Conservation (phyloP, 2,329 filamentous ascomycete genomes). For the Scytalidium sp. region DNA sequence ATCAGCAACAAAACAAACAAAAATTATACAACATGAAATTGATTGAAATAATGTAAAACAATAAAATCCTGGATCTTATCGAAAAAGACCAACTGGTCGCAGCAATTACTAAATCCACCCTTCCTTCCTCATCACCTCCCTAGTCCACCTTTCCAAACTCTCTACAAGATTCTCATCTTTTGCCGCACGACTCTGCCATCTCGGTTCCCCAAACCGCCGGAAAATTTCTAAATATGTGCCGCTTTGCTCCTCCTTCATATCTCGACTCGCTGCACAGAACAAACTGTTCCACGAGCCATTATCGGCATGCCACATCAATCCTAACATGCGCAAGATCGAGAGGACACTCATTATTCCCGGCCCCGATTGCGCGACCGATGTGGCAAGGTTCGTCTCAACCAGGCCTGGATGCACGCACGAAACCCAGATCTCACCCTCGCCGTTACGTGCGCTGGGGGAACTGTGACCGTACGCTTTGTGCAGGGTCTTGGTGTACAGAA, state of each 20-base stretch:
- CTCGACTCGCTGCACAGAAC: conserved; percentile 32
- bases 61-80: conserved; percentile 3
- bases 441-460: conserved; percentile 21
- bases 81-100: conserved; percentile 7
- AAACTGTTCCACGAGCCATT: conserved; percentile 34
- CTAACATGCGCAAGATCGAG: conserved; percentile 16
- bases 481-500: conserved; percentile 37
- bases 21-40: too few relatives aligned
- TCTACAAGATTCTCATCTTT: conserved; percentile 31
- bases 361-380: conserved; percentile 10
- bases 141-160: conserved; percentile 32
- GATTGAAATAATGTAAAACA: too few relatives aligned
- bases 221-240: conserved; percentile 31
- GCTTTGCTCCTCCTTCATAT: conserved; percentile 35
- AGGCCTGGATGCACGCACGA: conserved; percentile 38
- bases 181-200: conserved; percentile 30
- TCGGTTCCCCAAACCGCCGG: conserved; percentile 25
- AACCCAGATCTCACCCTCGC: conserved; percentile 35
- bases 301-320: conserved; percentile 24
- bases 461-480: conserved; percentile 31
- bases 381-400: conserved; percentile 20
- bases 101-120: conserved; percentile 24
- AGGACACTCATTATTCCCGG: conserved; percentile 10
- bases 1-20: too few relatives aligned
- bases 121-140: conserved; percentile 28